phyloP scores from a whole-genome alignment of 108 stramenopile genomes.

The Chaetoceros tenuissimus region DNA sequence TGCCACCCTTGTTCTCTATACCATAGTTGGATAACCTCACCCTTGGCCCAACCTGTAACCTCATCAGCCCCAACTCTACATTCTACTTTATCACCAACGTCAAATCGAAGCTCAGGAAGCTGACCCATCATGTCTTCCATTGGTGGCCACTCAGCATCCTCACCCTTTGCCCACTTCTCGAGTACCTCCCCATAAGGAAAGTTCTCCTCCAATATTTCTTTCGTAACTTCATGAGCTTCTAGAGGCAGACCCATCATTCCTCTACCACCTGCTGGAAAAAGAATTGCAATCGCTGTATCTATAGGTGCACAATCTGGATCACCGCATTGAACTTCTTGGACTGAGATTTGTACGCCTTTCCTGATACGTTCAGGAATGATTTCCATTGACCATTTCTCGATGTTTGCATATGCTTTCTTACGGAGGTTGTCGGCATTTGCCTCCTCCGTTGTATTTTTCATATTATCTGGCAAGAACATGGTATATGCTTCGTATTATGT shows the following conservation, averaged over 20 bases:
- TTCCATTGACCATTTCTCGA: slow-evolving; percentile 58
- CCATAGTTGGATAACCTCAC: slow-evolving; percentile 63
- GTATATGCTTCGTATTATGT: too few relatives aligned
- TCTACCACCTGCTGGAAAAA: slow-evolving; percentile 58
- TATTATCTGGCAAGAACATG: slow-evolving; percentile 68
- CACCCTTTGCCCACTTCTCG: slow-evolving; percentile 59
- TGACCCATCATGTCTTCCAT: slow-evolving; percentile 9
- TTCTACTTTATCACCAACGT: slow-evolving; percentile 57
- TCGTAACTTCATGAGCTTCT: slow-evolving; percentile 65
- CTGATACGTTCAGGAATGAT: slow-evolving; percentile 51
- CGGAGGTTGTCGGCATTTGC: slow-evolving; percentile 22
- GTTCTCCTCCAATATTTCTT: slow-evolving; percentile 41
- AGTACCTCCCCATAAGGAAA: slow-evolving; percentile 67
- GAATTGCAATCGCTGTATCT: slow-evolving; percentile 70
- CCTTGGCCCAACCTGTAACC: slow-evolving; percentile 80
- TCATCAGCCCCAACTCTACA: slow-evolving; percentile 85
- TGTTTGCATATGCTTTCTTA: slow-evolving; percentile 28
- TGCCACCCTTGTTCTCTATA: slow-evolving; percentile 86
- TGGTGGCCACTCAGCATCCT: slow-evolving; percentile 78
- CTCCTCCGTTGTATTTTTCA: slow-evolving; percentile 19
- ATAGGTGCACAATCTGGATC: slow-evolving; percentile 82
- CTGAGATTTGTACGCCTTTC: slow-evolving; percentile 38
- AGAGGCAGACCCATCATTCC: slow-evolving; percentile 70
- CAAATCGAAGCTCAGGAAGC: slow-evolving; percentile 63
- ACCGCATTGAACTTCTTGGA: slow-evolving; percentile 81